phyloP scores from a whole-genome alignment of 129 eudicot species.

The Saposhnikovia divaricata region DNA sequence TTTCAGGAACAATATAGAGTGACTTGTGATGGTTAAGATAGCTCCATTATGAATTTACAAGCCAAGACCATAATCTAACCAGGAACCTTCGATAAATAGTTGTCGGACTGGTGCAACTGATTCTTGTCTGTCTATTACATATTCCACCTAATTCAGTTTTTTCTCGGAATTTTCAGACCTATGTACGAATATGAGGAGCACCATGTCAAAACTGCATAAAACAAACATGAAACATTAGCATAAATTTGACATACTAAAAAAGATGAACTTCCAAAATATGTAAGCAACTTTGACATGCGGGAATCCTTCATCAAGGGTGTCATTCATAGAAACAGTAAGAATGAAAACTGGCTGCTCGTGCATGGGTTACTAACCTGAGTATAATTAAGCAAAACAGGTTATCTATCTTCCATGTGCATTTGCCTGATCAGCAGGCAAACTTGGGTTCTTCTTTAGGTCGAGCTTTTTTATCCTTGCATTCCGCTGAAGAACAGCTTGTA shows the following conservation, averaged over 20 bases:
- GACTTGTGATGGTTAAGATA: not conserved
- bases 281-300: not conserved
- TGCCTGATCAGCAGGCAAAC: slow-evolving; percentile 42
- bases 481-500: slow-evolving; percentile 50
- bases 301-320: not conserved
- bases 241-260: not conserved
- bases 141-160: not conserved
- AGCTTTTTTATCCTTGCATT: slow-evolving; percentile 62
- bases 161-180: not conserved
- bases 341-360: not conserved
- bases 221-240: not conserved
- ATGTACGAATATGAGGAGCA: not conserved
- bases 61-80: not conserved
- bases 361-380: slow-evolving; percentile 4
- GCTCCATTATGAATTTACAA: not conserved
- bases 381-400: not conserved
- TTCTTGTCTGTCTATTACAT: not conserved
- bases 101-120: not conserved
- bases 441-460: slow-evolving; percentile 43
- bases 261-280: not conserved
- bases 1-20: not conserved
- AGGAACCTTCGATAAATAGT: not conserved
- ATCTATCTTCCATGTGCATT: slow-evolving; percentile 24
- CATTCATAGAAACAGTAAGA: not conserved
- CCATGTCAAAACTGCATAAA: not conserved